Percentiles rank a stretch among this genome's conserved stretches.
These are phyloP conservation scores for Suillus luteus DNA, from an alignment of 768 basidiomycete species.

Conservation along the genomic window DNA sequence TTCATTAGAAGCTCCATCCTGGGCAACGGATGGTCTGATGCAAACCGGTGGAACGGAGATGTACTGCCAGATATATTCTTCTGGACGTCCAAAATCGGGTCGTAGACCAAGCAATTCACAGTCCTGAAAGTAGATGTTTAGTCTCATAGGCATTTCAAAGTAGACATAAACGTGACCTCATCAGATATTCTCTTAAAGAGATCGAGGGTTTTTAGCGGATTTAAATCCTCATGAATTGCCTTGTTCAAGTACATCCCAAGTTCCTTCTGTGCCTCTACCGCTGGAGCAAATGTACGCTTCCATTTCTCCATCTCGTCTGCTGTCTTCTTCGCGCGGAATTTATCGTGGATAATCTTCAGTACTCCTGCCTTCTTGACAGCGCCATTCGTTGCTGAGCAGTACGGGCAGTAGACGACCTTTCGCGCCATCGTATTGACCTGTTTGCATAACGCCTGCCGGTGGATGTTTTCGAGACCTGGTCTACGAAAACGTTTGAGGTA, in stretches of 20 bases:
- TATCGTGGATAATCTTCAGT: constrained; percentile 96
- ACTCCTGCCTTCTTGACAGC: constrained; percentile 95
- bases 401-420: constrained; percentile 89
- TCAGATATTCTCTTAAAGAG: constrained; percentile 91
- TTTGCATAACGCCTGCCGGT: constrained; percentile 80
- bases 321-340: constrained; percentile 93
- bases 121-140: constrained; percentile 53
- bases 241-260: constrained; percentile 82
- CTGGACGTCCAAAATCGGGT: constrained; percentile 87
- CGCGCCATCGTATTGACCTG: constrained; percentile 84
- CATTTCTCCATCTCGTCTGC: constrained; percentile 87
- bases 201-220: constrained; percentile 91
- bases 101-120: constrained; percentile 92
- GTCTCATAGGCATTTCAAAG: constrained; percentile 6
- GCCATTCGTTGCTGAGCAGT: constrained; percentile 93
- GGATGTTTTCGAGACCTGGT: constrained; percentile 89
- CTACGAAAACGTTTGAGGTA: constrained; percentile 91
- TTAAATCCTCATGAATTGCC: constrained; percentile 89
- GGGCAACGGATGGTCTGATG: constrained; percentile 95
- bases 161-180: constrained; percentile 53
- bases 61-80: constrained; percentile 99
- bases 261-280: constrained; percentile 86
- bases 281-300: constrained; percentile 78
- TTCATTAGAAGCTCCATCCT: constrained; percentile 98
- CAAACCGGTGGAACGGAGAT: constrained; percentile 97